phyloP scores from a whole-genome alignment of 1,139 yeast species.

The Kurtzmaniella quercitrusa region DNA sequence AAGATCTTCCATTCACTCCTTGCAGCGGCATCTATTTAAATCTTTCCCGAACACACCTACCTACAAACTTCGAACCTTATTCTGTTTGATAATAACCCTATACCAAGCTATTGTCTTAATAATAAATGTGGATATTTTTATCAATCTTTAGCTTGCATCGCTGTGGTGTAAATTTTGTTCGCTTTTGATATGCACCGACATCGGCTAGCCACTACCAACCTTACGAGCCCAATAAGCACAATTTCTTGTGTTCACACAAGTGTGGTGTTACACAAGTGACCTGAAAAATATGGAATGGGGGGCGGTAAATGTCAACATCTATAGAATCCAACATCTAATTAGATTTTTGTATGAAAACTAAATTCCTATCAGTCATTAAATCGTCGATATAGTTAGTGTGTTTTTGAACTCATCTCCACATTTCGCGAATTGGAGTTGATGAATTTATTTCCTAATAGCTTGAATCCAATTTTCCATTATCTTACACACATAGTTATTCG shows the following conservation, averaged over 20 bases:
- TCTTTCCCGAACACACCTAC: not conserved
- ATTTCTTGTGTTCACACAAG: too few relatives aligned
- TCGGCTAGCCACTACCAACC: not conserved
- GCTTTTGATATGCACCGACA: not conserved
- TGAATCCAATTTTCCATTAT: too few relatives aligned
- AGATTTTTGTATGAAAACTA: too few relatives aligned
- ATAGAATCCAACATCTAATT: too few relatives aligned
- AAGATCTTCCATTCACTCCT: not conserved
- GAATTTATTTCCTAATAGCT: too few relatives aligned
- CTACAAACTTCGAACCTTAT: not conserved
- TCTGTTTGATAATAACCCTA: not conserved
- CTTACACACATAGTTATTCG: not conserved
- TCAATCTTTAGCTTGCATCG: not conserved
- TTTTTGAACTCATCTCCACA: too few relatives aligned
- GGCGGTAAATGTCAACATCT: too few relatives aligned
- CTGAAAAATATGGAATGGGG: too few relatives aligned
- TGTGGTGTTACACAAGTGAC: too few relatives aligned
- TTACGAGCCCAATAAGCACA: not conserved
- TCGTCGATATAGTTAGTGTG: too few relatives aligned
- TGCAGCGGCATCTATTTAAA: not conserved
- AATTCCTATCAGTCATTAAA: too few relatives aligned
- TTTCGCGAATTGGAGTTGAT: too few relatives aligned
- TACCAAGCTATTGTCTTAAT: not conserved
- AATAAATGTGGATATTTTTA: not conserved
- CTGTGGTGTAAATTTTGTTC: not conserved